Base-by-base conservation (phyloP, 306 rosid genomes). In the Rosa lucieae region DNA sequence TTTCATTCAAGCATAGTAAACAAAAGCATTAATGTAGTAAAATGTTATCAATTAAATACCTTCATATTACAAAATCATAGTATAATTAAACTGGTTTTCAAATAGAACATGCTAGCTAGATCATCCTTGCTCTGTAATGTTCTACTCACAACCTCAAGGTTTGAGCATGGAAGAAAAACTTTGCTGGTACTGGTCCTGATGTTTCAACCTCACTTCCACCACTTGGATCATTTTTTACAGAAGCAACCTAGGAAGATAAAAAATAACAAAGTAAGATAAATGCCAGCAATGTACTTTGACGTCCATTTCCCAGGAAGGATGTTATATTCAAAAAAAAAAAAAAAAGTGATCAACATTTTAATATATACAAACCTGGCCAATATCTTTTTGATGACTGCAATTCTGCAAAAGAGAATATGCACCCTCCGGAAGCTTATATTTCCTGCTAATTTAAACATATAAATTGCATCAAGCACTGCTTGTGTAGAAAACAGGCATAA, bases 321-420 rank as follows among this genome's bases (percentile, higher is more conserved):
- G 29, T 26, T 26, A 26, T 26, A 26, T 26, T 26, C 29, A 26
- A 26, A 26, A 26, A 26, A 26, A 26, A 26, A n/a, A 56, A 15
- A 6, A 56, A 56, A 6, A 56, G 15, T 5, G 39, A 61, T 2
- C 47, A 59, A n/a, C 14, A 23, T 29, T 21, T 58, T 9, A 11
- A 3, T 77, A 70, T 69, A 82, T 76, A 88, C 91, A 70, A 72
- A 94, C 98, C 96, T 82, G 90, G 37, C 90, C 93, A 67, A 92
- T 90, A 53, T 82, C 84, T n/a, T 62, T 83, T 71, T 10, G 94
- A 80, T 37, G 97, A 91, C n/a, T n/a, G n/a, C n/a, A n/a, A n/a
- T n/a, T n/a, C 70, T 82, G 91, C 80, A 94, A 80, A 88, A 90
- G 97, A 59, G 87, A 85, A 90, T 80, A 85, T 46, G 90, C 93